These are phyloP conservation scores for Fusarium sp. DNA, from an alignment of 2,329 filamentous ascomycete species.

Conservation along the genomic window DNA sequence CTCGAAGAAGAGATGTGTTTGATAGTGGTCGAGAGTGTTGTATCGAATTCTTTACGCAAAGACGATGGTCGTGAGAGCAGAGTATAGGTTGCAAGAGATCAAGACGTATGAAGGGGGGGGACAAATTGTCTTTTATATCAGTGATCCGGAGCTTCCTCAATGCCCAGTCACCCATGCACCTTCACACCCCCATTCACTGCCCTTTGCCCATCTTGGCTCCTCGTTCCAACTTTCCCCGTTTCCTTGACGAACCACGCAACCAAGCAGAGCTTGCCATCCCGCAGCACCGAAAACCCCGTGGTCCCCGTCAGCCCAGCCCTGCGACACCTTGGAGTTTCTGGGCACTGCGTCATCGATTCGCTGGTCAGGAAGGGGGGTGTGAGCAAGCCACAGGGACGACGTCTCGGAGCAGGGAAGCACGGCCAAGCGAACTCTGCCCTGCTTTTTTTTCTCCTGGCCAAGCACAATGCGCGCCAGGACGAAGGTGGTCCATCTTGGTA, in stretches of 20 bases:
- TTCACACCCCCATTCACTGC: constrained; percentile 15
- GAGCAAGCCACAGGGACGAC: constrained; percentile 33
- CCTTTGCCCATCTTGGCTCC: constrained; percentile 26
- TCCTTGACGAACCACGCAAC: constrained; percentile 13
- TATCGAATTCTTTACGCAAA: constrained; percentile 5
- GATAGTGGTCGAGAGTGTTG: constrained; percentile 4
- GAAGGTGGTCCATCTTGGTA: not conserved
- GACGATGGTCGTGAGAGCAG: constrained; percentile 9
- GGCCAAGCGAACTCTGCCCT: constrained; percentile 36
- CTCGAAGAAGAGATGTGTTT: constrained; percentile 18
- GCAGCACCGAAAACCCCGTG: constrained; percentile 4
- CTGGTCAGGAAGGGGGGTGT: constrained; percentile 7
- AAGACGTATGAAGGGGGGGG: constrained; percentile 24
- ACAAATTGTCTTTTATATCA: constrained; percentile 40
- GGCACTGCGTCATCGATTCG: constrained; percentile 49
- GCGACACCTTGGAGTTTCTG: constrained; percentile 29
- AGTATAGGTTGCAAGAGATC: constrained; percentile 9
- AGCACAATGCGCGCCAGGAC: not conserved
- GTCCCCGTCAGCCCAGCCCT: constrained; percentile 27
- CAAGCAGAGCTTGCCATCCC: constrained; percentile 15
- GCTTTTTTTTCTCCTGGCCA: constrained; percentile 29
- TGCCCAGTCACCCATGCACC: constrained; percentile 15
- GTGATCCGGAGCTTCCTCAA: constrained; percentile 15
- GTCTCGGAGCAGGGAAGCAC: constrained; percentile 8
- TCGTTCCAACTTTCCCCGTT: constrained; percentile 37